These are phyloP conservation scores for Conidiobolus incongruus DNA, from an alignment of 371 early-diverging fungal genomes.

Conservation along the genomic window DNA sequence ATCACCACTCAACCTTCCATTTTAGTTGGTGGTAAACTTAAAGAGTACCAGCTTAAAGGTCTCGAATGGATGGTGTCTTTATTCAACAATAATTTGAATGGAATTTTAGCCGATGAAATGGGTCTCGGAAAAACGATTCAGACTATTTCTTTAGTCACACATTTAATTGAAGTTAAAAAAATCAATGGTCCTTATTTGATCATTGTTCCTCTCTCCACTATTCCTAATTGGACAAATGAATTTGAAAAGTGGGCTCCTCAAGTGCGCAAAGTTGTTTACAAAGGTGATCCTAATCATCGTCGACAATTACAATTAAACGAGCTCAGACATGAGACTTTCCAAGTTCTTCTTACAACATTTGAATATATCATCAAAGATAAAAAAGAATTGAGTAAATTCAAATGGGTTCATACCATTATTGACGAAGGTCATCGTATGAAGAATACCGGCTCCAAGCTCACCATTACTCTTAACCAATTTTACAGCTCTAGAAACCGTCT, in stretches of 20 bases:
- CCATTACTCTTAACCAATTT: conserved; percentile 54
- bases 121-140: conserved; percentile 94
- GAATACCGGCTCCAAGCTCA: conserved; percentile 77
- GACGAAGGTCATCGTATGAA: conserved; percentile 99
- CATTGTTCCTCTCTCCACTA: conserved; percentile 80
- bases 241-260: conserved; percentile 96
- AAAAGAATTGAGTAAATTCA: conserved; percentile 55
- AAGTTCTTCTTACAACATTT: conserved; percentile 94
- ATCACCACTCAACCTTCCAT: conserved; percentile 55
- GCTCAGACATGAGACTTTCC: conserved; percentile 57
- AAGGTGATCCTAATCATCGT: conserved; percentile 59
- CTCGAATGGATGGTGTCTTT: conserved; percentile 97
- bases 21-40: conserved; percentile 67
- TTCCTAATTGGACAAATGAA: conserved; percentile 91
- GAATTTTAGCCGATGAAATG: conserved; percentile 99
- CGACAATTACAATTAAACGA: conserved; percentile 43
- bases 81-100: conserved; percentile 88
- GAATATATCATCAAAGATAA: conserved; percentile 93
- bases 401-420: conserved; percentile 91
- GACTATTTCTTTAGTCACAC: conserved; percentile 89
- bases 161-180: conserved; percentile 74
- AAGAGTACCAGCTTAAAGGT: conserved; percentile 96
- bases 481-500: conserved; percentile 81
- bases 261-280: conserved; percentile 76
- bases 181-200: conserved; percentile 87